phyloP scores from a whole-genome alignment of 75 land plant genomes.

The Picea glauca region DNA sequence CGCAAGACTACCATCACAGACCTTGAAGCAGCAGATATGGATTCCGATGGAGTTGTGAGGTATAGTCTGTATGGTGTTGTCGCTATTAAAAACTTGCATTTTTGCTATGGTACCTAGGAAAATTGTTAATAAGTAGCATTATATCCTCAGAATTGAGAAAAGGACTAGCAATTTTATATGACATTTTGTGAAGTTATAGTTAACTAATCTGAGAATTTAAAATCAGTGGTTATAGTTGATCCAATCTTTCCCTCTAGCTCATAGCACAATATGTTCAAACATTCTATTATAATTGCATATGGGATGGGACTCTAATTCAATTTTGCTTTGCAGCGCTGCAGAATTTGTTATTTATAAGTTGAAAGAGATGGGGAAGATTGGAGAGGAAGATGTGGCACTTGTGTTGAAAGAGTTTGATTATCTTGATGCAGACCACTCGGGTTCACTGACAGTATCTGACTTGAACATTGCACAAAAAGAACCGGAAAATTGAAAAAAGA shows the following conservation, averaged over 20 bases:
- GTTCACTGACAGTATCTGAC: slow-evolving; percentile 51
- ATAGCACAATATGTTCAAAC: not conserved
- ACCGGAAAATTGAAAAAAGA: too few species aligned
- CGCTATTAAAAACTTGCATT: not conserved
- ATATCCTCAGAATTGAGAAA: not conserved
- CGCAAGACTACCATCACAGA: slow-evolving; percentile 59
- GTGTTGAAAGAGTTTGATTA: slow-evolving; percentile 63
- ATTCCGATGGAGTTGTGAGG: slow-evolving; percentile 75
- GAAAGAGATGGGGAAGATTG: slow-evolving; percentile 94
- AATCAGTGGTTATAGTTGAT: not conserved
- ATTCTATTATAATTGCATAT: not conserved
- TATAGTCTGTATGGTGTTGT: slow-evolving; percentile 15
- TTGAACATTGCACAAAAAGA: slow-evolving; percentile 21
- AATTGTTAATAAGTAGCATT: not conserved
- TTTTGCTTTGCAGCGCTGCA: slow-evolving; percentile 47
- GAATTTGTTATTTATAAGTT: slow-evolving; percentile 88
- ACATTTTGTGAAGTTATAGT: not conserved
- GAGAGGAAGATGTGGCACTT: slow-evolving; percentile 61
- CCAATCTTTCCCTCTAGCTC: not conserved
- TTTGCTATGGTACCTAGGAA: not conserved
- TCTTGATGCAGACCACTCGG: slow-evolving; percentile 76
- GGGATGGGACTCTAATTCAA: not conserved
- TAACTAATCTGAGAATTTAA: not conserved
- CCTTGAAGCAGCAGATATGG: slow-evolving; percentile 87
- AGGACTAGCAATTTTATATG: not conserved